These are phyloP conservation scores for Benincasa hispida DNA, from an alignment of 306 rosid species.

Conservation along the genomic window DNA sequence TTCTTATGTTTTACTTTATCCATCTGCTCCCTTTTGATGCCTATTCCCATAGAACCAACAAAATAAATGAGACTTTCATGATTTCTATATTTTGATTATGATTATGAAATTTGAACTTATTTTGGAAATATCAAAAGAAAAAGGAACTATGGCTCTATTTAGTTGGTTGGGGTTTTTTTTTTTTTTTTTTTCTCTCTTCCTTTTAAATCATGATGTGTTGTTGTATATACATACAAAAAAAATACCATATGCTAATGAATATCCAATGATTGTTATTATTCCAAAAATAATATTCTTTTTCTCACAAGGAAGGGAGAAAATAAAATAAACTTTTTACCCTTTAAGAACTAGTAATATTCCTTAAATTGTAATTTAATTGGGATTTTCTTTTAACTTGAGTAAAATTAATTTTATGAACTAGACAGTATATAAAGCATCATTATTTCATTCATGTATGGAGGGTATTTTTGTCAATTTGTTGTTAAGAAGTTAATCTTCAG, in stretches of 20 bases:
- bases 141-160: not conserved
- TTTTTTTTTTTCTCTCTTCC: too few species aligned
- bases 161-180: not conserved
- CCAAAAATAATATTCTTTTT: not conserved
- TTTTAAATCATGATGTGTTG: not conserved
- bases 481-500: not conserved
- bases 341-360: not conserved
- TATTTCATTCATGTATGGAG: not conserved
- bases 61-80: not conserved
- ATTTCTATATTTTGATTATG: not conserved
- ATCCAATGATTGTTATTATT: not conserved
- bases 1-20: not conserved
- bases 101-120: not conserved
- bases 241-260: not conserved
- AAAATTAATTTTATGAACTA: not conserved
- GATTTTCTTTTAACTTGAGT: not conserved
- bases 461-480: not conserved
- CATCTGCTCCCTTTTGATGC: not conserved
- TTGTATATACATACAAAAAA: not conserved
- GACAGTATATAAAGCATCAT: not conserved
- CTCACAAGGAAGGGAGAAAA: too few species aligned
- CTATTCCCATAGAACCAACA: not conserved
- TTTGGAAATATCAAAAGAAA: not conserved
- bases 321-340: not conserved
- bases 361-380: not conserved